Percentiles rank a stretch among this genome's conserved stretches.
phyloP scores from a whole-genome alignment of 2,329 filamentous ascomycete species.

The Fusarium nygamai region DNA sequence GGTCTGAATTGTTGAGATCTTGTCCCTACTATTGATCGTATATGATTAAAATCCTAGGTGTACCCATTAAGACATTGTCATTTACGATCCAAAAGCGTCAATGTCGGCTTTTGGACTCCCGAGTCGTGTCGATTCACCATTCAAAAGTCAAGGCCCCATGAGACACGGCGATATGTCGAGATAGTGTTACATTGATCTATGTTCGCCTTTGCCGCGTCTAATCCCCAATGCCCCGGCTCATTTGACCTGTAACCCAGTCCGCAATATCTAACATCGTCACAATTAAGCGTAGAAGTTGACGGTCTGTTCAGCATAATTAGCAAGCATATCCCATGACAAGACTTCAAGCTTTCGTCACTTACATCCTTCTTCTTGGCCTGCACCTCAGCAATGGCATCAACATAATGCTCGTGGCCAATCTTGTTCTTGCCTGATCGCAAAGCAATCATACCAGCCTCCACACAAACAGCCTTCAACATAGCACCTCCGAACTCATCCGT shows the following conservation, averaged over 20 bases:
- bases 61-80: not conserved
- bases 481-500: slow-evolving; percentile 99
- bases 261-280: slow-evolving; percentile 9
- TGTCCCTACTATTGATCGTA: not conserved
- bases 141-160: not conserved
- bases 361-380: slow-evolving; percentile 95
- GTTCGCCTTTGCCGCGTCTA: slow-evolving; percentile 32
- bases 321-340: not conserved
- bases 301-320: slow-evolving; percentile 52
- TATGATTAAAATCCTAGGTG: not conserved
- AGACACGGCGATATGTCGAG: slow-evolving; percentile 12
- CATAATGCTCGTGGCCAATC: slow-evolving; percentile 98
- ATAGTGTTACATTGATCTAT: slow-evolving; percentile 46
- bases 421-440: slow-evolving; percentile 93
- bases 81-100: not conserved
- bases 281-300: slow-evolving; percentile 66
- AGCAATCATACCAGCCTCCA: slow-evolving; percentile 99
- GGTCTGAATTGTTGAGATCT: not conserved
- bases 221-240: slow-evolving; percentile 25
- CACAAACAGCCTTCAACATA: slow-evolving; percentile 97
- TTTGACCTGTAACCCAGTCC: slow-evolving; percentile 21
- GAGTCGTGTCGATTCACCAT: not conserved
- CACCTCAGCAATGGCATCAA: slow-evolving; percentile 97
- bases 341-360: slow-evolving; percentile 47
- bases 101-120: not conserved